phyloP scores from a whole-genome alignment of 306 rosid genomes.

The Vigna unguiculata region DNA sequence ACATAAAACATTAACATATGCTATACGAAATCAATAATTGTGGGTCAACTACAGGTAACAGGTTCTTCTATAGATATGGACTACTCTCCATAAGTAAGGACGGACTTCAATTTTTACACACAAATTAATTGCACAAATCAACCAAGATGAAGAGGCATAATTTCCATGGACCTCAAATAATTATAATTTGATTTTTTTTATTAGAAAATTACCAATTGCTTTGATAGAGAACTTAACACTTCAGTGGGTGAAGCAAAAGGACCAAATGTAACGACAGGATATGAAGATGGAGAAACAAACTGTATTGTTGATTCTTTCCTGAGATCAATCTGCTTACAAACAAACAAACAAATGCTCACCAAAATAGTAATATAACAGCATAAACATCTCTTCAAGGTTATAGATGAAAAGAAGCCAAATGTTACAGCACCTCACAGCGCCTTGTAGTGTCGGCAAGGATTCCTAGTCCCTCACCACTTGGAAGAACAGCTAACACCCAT shows the following conservation, averaged over 20 bases:
- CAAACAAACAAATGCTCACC: slow-evolving; percentile 40
- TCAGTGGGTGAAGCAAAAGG: slow-evolving; percentile 83
- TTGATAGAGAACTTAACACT: slow-evolving; percentile 78
- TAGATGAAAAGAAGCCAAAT: slow-evolving; percentile 36
- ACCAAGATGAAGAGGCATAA: slow-evolving; percentile 1
- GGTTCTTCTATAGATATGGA: slow-evolving; percentile 33
- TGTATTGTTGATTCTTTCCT: slow-evolving; percentile 73
- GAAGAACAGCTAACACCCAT: slow-evolving; percentile 95
- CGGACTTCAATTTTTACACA: background rate
- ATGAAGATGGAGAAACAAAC: slow-evolving; percentile 72
- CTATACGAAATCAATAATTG: slow-evolving; percentile 7
- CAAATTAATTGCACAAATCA: background rate
- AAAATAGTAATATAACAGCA: slow-evolving; percentile 30
- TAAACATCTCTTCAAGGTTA: slow-evolving; percentile 27
- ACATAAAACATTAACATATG: slow-evolving; percentile 9
- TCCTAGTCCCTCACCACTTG: slow-evolving; percentile 87
- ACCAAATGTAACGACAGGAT: slow-evolving; percentile 88
- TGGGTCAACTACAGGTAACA: slow-evolving; percentile 17
- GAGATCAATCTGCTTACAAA: slow-evolving; percentile 77
- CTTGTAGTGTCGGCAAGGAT: slow-evolving; percentile 87
- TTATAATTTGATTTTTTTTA: background rate
- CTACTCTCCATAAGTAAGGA: slow-evolving; percentile 24
- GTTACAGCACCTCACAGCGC: slow-evolving; percentile 86
- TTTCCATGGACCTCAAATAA: slow-evolving; percentile 11
- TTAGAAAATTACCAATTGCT: slow-evolving; percentile 75